Evolutionary conservation across 192 early-diverging fungal genomes (phyloP), one percentile per base, ranked within the genome.

Genomic region (Chytriomyces sp.): DNA sequence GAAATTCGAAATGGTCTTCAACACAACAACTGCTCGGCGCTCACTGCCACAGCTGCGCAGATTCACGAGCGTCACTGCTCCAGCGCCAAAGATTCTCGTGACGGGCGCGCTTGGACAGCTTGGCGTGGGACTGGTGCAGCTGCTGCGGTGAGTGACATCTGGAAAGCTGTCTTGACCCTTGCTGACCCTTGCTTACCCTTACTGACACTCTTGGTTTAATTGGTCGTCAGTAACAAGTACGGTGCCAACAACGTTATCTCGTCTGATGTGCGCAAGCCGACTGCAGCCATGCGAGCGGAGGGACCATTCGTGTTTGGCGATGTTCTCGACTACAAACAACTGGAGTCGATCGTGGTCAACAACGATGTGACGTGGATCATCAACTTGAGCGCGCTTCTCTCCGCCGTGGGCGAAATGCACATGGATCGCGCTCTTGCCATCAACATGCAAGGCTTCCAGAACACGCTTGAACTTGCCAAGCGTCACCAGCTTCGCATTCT

Each of bases 261-360:
- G 7, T 91, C 90, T 0, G 90, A 91, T 72, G 86, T 91, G 74
- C 87, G 87, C 63, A 89, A 91, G 72, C 87, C 90, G n/a, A 80
- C 82, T 24, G 75, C 81, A 11, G 83, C 80, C 45, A 84, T 87
- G 44, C 81, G 81, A 76, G 72, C 44, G 63, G 77, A 72, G 49
- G 90, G 90, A 35, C 90, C 90, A 28, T 91, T 88, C 82, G 88
- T 91, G 3, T 90, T 86, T 57, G 89, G 88, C 50, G 90, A 91
- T 63, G 90, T 91, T 43, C 83, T 91, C 49, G 89, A 91, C 82
- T 88, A 87, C 75, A 80, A 83, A 24, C 79, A 87, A 44, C 80
- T 91, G n/a, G 90, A 91, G 72, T 81, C 86, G 50, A 86, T 91
- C 18, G 84, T 89, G 23, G 90, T 90, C 26, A 86, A 91, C 77